Evolutionary conservation across 768 basidiomycete genomes (phyloP).

Genomic region (Mycena belliarum): DNA sequence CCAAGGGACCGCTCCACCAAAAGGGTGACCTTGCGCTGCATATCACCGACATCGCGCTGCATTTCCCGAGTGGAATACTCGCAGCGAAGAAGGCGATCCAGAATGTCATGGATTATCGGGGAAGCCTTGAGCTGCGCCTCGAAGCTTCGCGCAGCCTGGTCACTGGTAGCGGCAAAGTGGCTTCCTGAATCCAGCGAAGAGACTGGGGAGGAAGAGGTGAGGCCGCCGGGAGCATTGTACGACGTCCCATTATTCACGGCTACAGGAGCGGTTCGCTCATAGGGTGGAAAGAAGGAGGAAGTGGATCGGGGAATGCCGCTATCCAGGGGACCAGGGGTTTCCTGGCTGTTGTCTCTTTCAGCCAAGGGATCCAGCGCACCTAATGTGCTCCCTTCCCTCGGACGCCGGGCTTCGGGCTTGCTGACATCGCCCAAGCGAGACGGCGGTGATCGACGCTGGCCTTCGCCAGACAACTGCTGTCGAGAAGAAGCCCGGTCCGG

Average conservation of each 20-base stretch:
- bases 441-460: slow-evolving; percentile 46
- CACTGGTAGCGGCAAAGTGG: slow-evolving; percentile 53
- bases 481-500: slow-evolving; percentile 25
- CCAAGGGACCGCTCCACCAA: slow-evolving; percentile 69
- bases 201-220: slow-evolving; percentile 71
- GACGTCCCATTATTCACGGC: slow-evolving; percentile 34
- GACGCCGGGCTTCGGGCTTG: slow-evolving; percentile 40
- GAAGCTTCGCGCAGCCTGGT: slow-evolving; percentile 50
- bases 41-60: slow-evolving; percentile 70
- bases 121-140: slow-evolving; percentile 77
- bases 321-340: slow-evolving; percentile 37
- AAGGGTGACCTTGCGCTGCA: slow-evolving; percentile 76
- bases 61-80: slow-evolving; percentile 72
- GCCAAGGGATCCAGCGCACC: slow-evolving; percentile 53
- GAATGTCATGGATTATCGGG: slow-evolving; percentile 72
- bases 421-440: slow-evolving; percentile 47
- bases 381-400: slow-evolving; percentile 51
- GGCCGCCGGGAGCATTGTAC: slow-evolving; percentile 44
- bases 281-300: slow-evolving; percentile 36
- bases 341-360: slow-evolving; percentile 51
- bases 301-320: slow-evolving; percentile 26
- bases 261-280: slow-evolving; percentile 10
- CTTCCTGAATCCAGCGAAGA: slow-evolving; percentile 79
- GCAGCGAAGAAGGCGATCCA: slow-evolving; percentile 72
- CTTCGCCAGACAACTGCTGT: slow-evolving; percentile 41